Conservation (phyloP, 2,329 filamentous ascomycete species). For the Calycina herbarum region DNA sequence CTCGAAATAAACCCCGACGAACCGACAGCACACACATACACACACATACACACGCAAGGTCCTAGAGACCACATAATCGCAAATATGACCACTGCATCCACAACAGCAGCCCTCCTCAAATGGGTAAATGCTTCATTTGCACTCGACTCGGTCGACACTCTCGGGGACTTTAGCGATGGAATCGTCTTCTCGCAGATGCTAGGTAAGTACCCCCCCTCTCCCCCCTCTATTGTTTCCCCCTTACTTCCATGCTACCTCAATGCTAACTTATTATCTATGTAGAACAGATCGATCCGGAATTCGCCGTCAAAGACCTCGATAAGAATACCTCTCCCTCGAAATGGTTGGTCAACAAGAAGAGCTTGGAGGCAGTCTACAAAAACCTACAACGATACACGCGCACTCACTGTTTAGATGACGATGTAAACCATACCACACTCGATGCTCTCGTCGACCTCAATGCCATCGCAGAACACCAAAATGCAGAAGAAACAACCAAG, state of each 20-base stretch:
- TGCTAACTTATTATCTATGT: slow-evolving; percentile 44
- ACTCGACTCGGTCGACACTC: slow-evolving; percentile 32
- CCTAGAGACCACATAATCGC: not conserved
- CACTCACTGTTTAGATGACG: slow-evolving; percentile 51
- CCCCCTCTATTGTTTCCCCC: not conserved
- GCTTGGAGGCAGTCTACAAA: slow-evolving; percentile 55
- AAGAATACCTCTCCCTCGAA: slow-evolving; percentile 42
- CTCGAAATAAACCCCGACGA: not conserved
- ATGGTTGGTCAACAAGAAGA: slow-evolving; percentile 48
- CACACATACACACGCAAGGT: not conserved
- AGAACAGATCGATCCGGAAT: slow-evolving; percentile 59
- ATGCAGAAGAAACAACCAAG: slow-evolving; percentile 54
- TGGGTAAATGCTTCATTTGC: slow-evolving; percentile 46
- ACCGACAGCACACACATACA: not conserved
- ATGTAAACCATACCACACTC: slow-evolving; percentile 41
- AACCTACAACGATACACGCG: slow-evolving; percentile 57
- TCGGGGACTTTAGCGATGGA: slow-evolving; percentile 39
- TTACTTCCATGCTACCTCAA: not conserved
- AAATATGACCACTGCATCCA: slow-evolving; percentile 23
- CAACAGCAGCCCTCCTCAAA: slow-evolving; percentile 57
- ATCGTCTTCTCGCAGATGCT: slow-evolving; percentile 37
- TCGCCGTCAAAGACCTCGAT: slow-evolving; percentile 54
- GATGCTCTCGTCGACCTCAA: slow-evolving; percentile 55
- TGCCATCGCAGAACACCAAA: slow-evolving; percentile 56
- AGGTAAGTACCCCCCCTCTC: slow-evolving; percentile 37